A percentile compares a stretch with the other conserved stretches of the same genome.
Evolutionary conservation across 139 green algal genomes (phyloP).

Genomic region (Coelastrella sp.): DNA sequence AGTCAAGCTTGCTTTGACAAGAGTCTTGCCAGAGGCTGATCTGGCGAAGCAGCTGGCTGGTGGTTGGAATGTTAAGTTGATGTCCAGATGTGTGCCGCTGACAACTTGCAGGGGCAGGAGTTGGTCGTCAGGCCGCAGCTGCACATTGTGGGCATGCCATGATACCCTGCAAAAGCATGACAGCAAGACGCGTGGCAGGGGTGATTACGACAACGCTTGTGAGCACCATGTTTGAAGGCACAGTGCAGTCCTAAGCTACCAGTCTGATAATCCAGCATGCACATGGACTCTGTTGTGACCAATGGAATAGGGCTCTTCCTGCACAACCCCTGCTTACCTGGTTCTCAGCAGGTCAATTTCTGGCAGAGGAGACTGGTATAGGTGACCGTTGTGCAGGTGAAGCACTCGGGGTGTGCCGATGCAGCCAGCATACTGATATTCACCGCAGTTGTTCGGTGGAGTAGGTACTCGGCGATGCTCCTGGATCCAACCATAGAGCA

Average conservation of each 20-base stretch:
- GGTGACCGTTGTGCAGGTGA: conserved; percentile 49
- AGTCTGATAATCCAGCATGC: no score
- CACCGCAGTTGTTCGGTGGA: conserved; percentile 49
- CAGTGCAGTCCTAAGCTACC: no score
- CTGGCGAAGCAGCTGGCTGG: neutral
- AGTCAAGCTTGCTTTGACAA: neutral
- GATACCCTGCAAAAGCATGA: conserved; percentile 41
- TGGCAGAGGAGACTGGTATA: conserved; percentile 57
- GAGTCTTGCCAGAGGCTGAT: no score
- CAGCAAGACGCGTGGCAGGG: neutral
- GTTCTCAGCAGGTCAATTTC: conserved; percentile 54
- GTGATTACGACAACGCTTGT: neutral
- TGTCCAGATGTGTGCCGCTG: conserved; percentile 59
- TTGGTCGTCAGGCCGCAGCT: neutral
- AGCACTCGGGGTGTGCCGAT: conserved; percentile 71
- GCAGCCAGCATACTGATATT: conserved; percentile 80
- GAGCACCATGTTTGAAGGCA: no score
- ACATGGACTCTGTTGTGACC: no score
- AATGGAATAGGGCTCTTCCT: no score
- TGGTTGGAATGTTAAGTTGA: conserved; percentile 41
- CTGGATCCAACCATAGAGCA: conserved; percentile 88
- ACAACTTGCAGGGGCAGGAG: conserved; percentile 49
- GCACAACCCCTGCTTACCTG: neutral
- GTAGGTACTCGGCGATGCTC: conserved; percentile 69
- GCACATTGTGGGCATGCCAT: conserved; percentile 22